phyloP scores from a whole-genome alignment of 2,329 filamentous ascomycete genomes.

The Tetracladium maxilliforme region DNA sequence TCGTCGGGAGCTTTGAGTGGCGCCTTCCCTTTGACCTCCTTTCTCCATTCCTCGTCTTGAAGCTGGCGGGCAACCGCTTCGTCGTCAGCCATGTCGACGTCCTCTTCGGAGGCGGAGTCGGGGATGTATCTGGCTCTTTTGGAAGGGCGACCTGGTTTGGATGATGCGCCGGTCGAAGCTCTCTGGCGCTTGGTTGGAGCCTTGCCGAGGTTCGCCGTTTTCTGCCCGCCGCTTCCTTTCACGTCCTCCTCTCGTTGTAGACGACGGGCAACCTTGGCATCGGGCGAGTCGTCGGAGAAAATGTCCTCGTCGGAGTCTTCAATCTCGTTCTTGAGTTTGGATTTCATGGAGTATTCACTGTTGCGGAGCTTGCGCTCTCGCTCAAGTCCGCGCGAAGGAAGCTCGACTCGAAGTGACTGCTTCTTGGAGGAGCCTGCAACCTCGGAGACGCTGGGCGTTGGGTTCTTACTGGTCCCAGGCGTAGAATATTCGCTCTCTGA shows the following conservation, averaged over 20 bases:
- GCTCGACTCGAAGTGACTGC: conserved; percentile 8
- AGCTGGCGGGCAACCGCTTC: conserved; percentile 3
- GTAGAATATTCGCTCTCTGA: conserved; percentile 38
- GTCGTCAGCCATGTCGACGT: conserved; percentile 12
- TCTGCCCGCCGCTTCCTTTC: conserved; percentile 19
- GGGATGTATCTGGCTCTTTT: conserved; percentile 16
- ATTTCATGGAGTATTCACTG: conserved; percentile 32
- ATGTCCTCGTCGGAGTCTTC: conserved; percentile 17
- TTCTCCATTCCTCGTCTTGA: neutral
- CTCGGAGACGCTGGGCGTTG: conserved; percentile 3
- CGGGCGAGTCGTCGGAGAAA: conserved; percentile 22
- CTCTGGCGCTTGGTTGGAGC: conserved; percentile 4
- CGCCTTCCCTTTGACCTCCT: conserved; percentile 8
- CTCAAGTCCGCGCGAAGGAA: conserved; percentile 26
- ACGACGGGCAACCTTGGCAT: conserved; percentile 36
- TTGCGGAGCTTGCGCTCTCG: conserved; percentile 27
- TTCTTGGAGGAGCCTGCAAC: conserved; percentile 6
- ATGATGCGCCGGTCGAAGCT: conserved; percentile 4
- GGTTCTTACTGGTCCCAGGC: conserved; percentile 37
- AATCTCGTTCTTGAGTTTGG: conserved; percentile 21
- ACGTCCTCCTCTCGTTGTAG: conserved; percentile 41
- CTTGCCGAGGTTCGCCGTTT: conserved; percentile 6
- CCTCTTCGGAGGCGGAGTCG: no score
- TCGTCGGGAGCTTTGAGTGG: conserved; percentile 10
- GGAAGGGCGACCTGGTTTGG: conserved; percentile 4